Base-by-base conservation (phyloP, 228 moss, liverwort and hornwort genomes). In the Sphagnum fallax region DNA sequence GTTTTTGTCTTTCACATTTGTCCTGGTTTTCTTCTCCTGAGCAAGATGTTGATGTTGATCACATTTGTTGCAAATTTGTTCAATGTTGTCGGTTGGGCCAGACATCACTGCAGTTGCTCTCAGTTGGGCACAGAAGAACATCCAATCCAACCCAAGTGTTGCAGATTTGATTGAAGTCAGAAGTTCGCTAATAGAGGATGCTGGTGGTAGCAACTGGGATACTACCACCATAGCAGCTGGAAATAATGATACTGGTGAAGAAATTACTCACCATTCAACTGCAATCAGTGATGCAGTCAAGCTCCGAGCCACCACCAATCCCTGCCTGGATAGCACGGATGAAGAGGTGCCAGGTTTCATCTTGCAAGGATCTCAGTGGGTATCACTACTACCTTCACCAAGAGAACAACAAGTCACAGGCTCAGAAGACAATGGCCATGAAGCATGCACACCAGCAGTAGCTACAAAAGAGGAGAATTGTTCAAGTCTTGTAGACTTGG, bases 21-120 rank as follows among this genome's bases (percentile, higher is more conserved):
- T 32, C 32, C 32, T 32, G 32, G 32, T 32, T 32, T 32, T 32
- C 32, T 32, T 32, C 32, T 32, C 32, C 32, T 32, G 32, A 2
- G 32, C 32, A 32, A 32, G 32, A 32, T 32, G 32, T 32, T 32
- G 32, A 32, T 32, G 32, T 32, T 32, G 32, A 32, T 32, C 32
- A 32, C 32, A 1, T 32, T 32, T 32, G 32, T 3, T 32, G 32
- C 32, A 32, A 32, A 32, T 32, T 32, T 32, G 32, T 32, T 32
- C 32, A 32, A 32, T 67, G 72, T n/a, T 77, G 74, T 70, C 12
- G 13, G 18, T 13, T 59, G 49, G 62, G 49, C 72, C 82, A 98
- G 94, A 98, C 80, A 75, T 94, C 70, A 98, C 94, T 51, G 62
- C 80, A 18, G 80, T 92, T 73, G 98, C 98, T 50, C 69, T 98